Evolutionary conservation across 805 yeast genomes (phyloP).

Genomic region (Candida sithepensis): DNA sequence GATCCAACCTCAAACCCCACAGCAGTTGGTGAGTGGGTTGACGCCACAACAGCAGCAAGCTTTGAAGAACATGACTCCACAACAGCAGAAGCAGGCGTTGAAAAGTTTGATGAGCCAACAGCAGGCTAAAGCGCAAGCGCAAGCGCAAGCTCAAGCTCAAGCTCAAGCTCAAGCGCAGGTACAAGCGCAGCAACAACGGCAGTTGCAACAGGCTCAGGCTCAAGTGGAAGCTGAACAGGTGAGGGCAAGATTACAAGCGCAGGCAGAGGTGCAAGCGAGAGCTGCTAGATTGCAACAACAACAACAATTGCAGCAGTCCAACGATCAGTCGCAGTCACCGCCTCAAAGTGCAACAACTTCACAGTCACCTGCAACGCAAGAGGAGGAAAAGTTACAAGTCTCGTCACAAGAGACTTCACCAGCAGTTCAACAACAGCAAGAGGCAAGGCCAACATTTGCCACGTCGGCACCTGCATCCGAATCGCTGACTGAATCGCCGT

Average conservation of each 20-base stretch:
- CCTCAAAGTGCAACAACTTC: background rate
- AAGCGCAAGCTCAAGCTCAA: conserved; percentile 12
- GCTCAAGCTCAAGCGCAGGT: background rate
- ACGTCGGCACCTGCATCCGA: conserved; percentile 1
- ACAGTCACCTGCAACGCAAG: too few relatives aligned
- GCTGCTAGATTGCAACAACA: conserved; percentile 1
- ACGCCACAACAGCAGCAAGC: conserved; percentile 28
- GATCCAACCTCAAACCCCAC: conserved; percentile 24
- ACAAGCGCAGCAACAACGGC: background rate
- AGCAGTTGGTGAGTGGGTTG: conserved; percentile 19
- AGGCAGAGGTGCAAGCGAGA: conserved; percentile 6
- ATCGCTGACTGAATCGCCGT: background rate
- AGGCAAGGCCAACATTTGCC: background rate
- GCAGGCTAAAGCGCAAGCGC: conserved; percentile 20
- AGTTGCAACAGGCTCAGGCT: conserved; percentile 10
- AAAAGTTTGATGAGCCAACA: conserved; percentile 21
- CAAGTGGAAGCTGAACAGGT: conserved; percentile 10
- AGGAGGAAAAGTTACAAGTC: background rate
- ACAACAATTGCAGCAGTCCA: too few relatives aligned
- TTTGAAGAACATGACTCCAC: conserved; percentile 37
- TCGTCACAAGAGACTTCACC: background rate
- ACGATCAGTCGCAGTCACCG: too few relatives aligned
- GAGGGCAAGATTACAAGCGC: too few relatives aligned
- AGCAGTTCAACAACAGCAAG: background rate
- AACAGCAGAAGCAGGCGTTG: conserved; percentile 39